Base-by-base conservation (phyloP, 78 protist species). In the Dictyostelium purpureum region DNA sequence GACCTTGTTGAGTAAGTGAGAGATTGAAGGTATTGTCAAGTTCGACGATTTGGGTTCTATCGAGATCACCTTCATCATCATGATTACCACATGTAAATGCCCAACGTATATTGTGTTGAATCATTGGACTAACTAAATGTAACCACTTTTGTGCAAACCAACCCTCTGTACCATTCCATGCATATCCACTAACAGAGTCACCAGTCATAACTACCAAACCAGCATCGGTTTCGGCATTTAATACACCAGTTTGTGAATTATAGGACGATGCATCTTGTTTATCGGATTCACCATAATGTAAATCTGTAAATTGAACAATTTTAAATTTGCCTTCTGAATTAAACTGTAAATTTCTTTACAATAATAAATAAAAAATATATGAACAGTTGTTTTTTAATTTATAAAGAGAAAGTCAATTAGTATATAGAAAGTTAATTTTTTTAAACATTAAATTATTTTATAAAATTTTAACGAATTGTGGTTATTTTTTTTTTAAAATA, bases 121-220 rank as follows among this genome's bases (percentile, higher is more conserved):
- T 40, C 90, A 90, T 61, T 45, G 89, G 95, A 14, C 45, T 31
- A 14, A 79, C 54, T 18, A 90, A 35, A 38, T 71, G 78, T 4
- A 56, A 7, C 76, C 88, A 88, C 40, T 69, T 74, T 4, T 38
- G 24, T 2, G 42, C 51, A 24, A 74, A 52, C 89, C 95, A 79
- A 1, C 81, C 89, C 2, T 24, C 47, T 16, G 95, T 61, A 11
- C 67, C 71, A 56, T 77, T 54, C 89, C 95, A 90, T 18, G 87
- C 88, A 43, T 79, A 79, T 12, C 90, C 95, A 79, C 69, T 42
- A 1, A 90, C 77, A 51, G 61, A 42, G 79, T 90, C 95, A 49
- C 95, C 95, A 6, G 95, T 90, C 70, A 90, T 37, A 4, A 90
- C 95, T 1, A 79, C 89, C 6, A 90, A 43, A 71, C 79, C 95